Evolutionary conservation across 192 early-diverging fungal species (phyloP).

Genomic region (Allomyces javanicus): DNA sequence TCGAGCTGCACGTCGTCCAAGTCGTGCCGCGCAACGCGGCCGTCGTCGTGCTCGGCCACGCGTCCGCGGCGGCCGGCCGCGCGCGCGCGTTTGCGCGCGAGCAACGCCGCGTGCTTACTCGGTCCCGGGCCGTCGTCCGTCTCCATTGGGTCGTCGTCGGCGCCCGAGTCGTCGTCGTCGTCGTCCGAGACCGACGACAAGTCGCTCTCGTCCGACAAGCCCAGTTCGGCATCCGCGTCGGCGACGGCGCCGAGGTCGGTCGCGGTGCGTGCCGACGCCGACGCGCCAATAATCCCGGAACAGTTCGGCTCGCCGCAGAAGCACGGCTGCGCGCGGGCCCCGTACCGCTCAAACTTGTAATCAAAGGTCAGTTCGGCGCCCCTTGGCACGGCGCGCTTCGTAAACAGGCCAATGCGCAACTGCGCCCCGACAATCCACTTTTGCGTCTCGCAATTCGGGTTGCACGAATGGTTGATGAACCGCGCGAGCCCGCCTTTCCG

Average conservation of each 20-base stretch:
- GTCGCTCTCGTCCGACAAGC: not conserved
- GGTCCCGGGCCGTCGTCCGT: not conserved
- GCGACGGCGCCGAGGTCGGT: slow-evolving; percentile 2
- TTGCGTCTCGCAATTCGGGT: slow-evolving; percentile 81
- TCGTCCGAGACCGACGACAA: slow-evolving; percentile 11
- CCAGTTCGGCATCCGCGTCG: not conserved
- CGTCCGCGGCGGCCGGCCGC: too few relatives aligned
- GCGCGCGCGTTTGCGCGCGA: too few relatives aligned
- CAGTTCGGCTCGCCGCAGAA: slow-evolving; percentile 78
- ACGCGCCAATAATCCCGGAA: slow-evolving; percentile 70
- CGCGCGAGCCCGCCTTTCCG: slow-evolving; percentile 79
- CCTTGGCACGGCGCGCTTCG: slow-evolving; percentile 45
- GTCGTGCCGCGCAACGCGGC: too few relatives aligned
- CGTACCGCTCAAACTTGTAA: slow-evolving; percentile 89
- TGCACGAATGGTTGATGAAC: slow-evolving; percentile 97
- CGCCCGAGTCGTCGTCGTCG: slow-evolving; percentile 31
- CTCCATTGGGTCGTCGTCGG: slow-evolving; percentile 28
- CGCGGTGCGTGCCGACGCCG: slow-evolving; percentile 7
- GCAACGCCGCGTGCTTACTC: slow-evolving; percentile 1
- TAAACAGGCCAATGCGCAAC: slow-evolving; percentile 91
- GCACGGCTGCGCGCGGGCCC: slow-evolving; percentile 74
- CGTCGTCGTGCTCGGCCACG: too few relatives aligned
- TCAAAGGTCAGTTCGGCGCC: slow-evolving; percentile 93
- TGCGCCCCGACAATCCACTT: slow-evolving; percentile 90
- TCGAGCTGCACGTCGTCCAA: too few relatives aligned